Evolutionary conservation across 306 rosid species (phyloP).

Genomic region (Cajanus cajan): DNA sequence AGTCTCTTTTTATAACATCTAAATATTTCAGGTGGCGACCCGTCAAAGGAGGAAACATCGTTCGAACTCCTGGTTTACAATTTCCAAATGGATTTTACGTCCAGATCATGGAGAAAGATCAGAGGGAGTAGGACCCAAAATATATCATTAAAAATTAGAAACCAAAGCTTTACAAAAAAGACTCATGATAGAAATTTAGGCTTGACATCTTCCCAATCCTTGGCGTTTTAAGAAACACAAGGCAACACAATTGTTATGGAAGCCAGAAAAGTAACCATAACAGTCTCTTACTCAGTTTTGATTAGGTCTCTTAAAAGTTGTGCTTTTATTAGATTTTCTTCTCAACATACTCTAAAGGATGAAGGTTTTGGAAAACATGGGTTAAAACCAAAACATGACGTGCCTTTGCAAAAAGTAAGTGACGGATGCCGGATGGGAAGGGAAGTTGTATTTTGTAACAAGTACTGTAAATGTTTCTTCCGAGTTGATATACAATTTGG

Average conservation of each 20-base stretch:
- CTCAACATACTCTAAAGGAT: not conserved
- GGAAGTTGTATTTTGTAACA: slow-evolving; percentile 27
- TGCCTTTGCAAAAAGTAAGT: not conserved
- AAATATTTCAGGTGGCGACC: slow-evolving; percentile 53
- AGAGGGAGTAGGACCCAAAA: slow-evolving; percentile 25
- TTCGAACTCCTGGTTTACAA: slow-evolving; percentile 73
- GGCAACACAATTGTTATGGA: slow-evolving; percentile 18
- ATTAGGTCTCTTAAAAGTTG: slow-evolving; percentile 7
- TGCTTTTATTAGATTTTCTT: slow-evolving; percentile 21
- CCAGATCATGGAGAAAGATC: slow-evolving; percentile 50
- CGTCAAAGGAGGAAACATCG: slow-evolving; percentile 72
- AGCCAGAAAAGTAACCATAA: slow-evolving; percentile 29
- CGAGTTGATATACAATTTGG: not conserved
- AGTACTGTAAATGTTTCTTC: slow-evolving; percentile 34
- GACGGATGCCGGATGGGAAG: slow-evolving; percentile 18
- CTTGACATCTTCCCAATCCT: slow-evolving; percentile 17
- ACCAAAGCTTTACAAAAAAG: not conserved
- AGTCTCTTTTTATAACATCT: slow-evolving; percentile 21
- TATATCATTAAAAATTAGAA: slow-evolving; percentile 26
- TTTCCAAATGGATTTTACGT: slow-evolving; percentile 79
- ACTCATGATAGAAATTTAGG: slow-evolving; percentile 24
- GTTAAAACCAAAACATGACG: not conserved
- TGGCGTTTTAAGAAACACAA: slow-evolving; percentile 28
- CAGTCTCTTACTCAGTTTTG: slow-evolving; percentile 38
- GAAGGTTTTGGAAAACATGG: not conserved